A percentile compares a stretch with the other conserved stretches of the same genome.
Evolutionary conservation across 108 stramenopile genomes (phyloP).

Genomic region (Nitzschia putrida): DNA sequence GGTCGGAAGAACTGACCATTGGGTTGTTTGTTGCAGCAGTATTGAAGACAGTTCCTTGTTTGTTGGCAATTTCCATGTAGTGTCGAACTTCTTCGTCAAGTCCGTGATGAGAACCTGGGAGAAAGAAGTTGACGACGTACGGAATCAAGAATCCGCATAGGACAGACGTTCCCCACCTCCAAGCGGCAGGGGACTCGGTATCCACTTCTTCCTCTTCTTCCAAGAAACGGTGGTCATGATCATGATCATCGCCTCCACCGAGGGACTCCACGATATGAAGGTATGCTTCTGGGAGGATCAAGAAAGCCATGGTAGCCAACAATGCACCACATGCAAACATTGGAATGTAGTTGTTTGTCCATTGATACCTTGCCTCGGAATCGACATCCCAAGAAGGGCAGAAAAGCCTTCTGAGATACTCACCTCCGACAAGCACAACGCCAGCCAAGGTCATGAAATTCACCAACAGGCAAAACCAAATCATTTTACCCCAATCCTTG

Average conservation of each 20-base stretch:
- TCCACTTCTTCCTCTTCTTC: constrained; percentile 52
- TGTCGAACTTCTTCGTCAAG: background rate
- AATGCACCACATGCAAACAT: constrained; percentile 68
- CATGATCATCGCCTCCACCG: constrained; percentile 3
- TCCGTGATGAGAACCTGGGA: background rate
- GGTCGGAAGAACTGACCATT: background rate
- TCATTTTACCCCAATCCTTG: constrained; percentile 60
- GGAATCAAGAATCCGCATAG: constrained; percentile 74
- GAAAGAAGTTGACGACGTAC: background rate
- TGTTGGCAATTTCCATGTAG: background rate
- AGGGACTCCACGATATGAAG: constrained; percentile 31
- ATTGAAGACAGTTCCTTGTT: background rate
- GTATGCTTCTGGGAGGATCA: constrained; percentile 62
- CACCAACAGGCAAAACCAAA: constrained; percentile 57
- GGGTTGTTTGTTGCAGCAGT: background rate
- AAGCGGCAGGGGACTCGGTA: constrained; percentile 25
- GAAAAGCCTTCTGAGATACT: constrained; percentile 12
- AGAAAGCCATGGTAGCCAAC: constrained; percentile 62
- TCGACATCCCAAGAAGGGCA: background rate
- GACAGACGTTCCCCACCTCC: constrained; percentile 68
- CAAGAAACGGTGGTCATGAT: constrained; percentile 30
- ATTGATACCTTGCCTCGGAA: background rate
- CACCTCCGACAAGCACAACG: constrained; percentile 39
- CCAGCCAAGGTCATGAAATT: constrained; percentile 57
- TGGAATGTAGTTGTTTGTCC: constrained; percentile 22